Conservation (phyloP, 208 protist genomes). For the Acanthamoeba royreba region DNA sequence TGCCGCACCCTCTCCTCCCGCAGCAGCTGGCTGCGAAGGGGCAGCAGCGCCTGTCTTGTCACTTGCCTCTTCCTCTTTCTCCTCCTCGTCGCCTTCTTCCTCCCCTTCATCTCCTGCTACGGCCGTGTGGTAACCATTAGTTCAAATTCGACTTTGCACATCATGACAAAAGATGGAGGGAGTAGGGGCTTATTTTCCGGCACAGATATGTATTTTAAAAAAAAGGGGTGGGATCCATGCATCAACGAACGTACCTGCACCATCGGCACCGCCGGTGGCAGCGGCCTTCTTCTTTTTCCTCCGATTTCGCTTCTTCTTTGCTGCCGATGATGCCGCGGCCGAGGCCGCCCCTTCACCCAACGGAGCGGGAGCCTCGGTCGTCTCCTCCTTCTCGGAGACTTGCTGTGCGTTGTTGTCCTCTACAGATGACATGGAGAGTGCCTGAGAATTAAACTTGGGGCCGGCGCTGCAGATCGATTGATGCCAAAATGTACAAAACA, state of each 20-base stretch:
- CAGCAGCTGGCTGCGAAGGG: not conserved
- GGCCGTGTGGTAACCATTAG: not conserved
- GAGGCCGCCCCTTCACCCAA: not conserved
- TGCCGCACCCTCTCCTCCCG: not conserved
- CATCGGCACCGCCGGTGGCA: not conserved
- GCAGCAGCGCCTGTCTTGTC: not conserved
- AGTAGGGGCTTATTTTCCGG: not conserved
- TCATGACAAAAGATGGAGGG: not conserved
- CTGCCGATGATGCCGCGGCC: not conserved
- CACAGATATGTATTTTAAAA: no score
- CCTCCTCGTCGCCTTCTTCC: not conserved
- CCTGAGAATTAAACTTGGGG: no score
- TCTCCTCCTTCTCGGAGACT: not conserved
- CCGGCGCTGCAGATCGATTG: no score
- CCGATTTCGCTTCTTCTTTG: slow-evolving; percentile 28
- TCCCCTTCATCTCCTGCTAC: not conserved
- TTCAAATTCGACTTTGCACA: not conserved
- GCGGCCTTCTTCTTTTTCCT: slow-evolving; percentile 47
- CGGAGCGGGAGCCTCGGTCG: not conserved
- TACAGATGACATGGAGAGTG: no score
- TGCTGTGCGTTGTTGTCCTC: no score
- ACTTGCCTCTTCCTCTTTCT: not conserved
- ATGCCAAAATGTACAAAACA: no score
- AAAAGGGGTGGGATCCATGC: no score
- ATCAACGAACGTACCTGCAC: not conserved